These are phyloP conservation scores for Lentinula raphanica DNA, from an alignment of 768 basidiomycete species.

Conservation along the genomic window DNA sequence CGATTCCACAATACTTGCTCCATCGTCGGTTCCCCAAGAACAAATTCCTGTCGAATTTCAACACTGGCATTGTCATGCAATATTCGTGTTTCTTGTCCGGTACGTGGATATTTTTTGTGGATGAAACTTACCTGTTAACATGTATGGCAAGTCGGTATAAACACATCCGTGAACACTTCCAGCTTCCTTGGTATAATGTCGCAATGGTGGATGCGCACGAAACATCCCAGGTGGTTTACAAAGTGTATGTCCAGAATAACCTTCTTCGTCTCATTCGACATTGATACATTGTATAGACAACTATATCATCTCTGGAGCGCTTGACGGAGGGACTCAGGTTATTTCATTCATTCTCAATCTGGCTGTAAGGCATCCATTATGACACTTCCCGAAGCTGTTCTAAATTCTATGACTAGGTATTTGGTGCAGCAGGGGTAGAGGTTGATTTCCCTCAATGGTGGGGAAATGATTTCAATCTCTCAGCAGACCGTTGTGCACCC, in stretches of 20 bases:
- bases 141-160: constrained; percentile 24
- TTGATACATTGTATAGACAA: constrained; percentile 13
- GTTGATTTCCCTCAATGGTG: constrained; percentile 12
- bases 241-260: constrained; percentile 21
- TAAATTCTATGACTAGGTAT: not conserved
- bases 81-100: constrained; percentile 6
- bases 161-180: constrained; percentile 21
- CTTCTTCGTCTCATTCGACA: not conserved
- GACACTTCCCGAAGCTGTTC: not conserved
- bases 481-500: not conserved
- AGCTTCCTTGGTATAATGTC: constrained; percentile 14
- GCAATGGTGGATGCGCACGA: constrained; percentile 23
- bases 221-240: constrained; percentile 33
- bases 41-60: constrained; percentile 13
- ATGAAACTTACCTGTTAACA: not conserved
- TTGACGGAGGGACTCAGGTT: constrained; percentile 35
- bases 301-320: constrained; percentile 34
- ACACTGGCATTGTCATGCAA: constrained; percentile 19
- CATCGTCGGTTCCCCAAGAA: constrained; percentile 27
- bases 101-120: constrained; percentile 15
- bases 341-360: constrained; percentile 29
- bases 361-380: constrained; percentile 7
- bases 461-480: constrained; percentile 13
- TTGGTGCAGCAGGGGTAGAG: constrained; percentile 1
- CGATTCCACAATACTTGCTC: constrained; percentile 28